These are phyloP conservation scores for Thuidium tamariscinum DNA, from an alignment of 225 moss, liverwort and hornwort genomes.

Conservation along the genomic window DNA sequence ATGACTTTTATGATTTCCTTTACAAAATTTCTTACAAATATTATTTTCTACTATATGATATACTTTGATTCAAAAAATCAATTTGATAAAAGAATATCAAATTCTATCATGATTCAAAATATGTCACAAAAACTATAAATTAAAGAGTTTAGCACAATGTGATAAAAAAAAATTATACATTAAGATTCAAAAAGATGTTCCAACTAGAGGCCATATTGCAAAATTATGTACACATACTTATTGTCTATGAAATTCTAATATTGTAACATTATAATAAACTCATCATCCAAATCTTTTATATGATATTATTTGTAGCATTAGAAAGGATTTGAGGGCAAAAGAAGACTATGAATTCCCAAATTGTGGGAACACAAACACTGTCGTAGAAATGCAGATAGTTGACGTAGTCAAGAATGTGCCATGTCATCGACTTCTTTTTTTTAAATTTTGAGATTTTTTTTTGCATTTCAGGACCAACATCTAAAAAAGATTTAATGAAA, in stretches of 20 bases:
- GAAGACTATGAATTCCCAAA: too few species aligned
- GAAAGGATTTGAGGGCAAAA: too few species aligned
- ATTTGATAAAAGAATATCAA: too few species aligned
- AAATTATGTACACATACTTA: not conserved
- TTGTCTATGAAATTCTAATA: not conserved
- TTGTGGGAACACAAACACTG: too few species aligned
- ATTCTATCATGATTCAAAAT: not conserved
- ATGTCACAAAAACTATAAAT: not conserved
- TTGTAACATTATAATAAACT: not conserved
- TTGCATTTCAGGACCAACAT: too few species aligned
- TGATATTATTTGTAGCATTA: too few species aligned
- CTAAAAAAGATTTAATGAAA: too few species aligned
- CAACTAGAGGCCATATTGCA: fast-evolving
- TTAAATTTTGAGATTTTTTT: too few species aligned
- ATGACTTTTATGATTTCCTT: not conserved
- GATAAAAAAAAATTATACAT: not conserved
- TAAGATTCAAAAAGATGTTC: not conserved
- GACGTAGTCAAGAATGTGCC: too few species aligned
- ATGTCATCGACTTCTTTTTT: too few species aligned
- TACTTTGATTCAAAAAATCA: not conserved
- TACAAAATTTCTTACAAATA: not conserved
- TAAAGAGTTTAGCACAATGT: not conserved
- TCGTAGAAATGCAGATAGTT: too few species aligned
- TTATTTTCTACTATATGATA: not conserved
- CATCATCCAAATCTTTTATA: too few species aligned